Base-by-base conservation (phyloP, 179 eudicot genomes). In the Amaranthus tricolor region DNA sequence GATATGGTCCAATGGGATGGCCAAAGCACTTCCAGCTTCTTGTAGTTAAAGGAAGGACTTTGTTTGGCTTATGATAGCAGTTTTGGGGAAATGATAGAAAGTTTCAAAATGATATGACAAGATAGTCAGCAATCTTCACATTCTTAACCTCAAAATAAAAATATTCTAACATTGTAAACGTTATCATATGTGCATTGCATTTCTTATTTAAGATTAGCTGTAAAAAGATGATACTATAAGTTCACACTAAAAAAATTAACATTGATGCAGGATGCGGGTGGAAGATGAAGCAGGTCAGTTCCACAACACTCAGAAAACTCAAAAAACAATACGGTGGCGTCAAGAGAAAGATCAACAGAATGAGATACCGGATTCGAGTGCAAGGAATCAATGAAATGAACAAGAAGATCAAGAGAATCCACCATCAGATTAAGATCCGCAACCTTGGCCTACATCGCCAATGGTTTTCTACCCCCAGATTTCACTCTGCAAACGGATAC, bases 371-470 rank as follows among this genome's bases (percentile, higher is more conserved):
- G 79, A 83, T 93, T 31, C 93, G 81, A 79, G 86, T 91, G 71
- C 91, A 70, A 8, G 82, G 87, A 62, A 82, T 93, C 72, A 74
- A 73, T 44, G 85, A 76, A 68, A 67, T 93, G 73, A 77, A 65
- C 73, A 89, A 74, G 24, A 86, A 87, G 83, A 84, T 93, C 74
- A 93, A 85, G 84, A 81, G 90, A 79, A 82, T 85, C 70, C 87
- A 86, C 57, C 90, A 86, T 31, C 83, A 85, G 82, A 83, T 93
- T 43, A 96, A 84, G 82, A 85, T 86, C 72, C 90, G 68, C 31
- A 76, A 84, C 62, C 87, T 93, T 76, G 81, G 77, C 66, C 86
- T 91, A 13, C 84, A 76, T 5, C 81, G 79, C 63, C 82, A 72
- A 52, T 91, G 90, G 87, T 72, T 87, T 75, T 78, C 78, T 14